Evolutionary conservation across 2,329 filamentous ascomycete species (phyloP).

Genomic region (Teratosphaeria viscida): DNA sequence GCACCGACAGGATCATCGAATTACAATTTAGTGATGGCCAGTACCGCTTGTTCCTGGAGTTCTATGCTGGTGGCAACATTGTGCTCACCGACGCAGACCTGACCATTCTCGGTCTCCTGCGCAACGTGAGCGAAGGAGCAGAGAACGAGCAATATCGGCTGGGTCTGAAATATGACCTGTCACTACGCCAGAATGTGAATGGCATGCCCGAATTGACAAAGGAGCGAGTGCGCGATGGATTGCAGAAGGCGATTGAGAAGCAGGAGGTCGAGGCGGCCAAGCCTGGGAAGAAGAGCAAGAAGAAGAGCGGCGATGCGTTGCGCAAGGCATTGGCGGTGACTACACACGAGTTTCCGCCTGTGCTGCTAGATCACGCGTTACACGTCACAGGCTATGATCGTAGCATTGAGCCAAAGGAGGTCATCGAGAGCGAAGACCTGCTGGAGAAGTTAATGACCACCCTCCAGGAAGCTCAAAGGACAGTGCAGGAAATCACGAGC

Average conservation of each 20-base stretch:
- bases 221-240: constrained; percentile 57
- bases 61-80: constrained; percentile 92
- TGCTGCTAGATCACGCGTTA: constrained; percentile 79
- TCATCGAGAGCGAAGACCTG: constrained; percentile 55
- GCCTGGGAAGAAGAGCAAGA: constrained; percentile 56
- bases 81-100: constrained; percentile 79
- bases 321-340: constrained; percentile 71
- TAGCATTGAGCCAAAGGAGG: constrained; percentile 53
- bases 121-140: constrained; percentile 69
- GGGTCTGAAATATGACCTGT: constrained; percentile 67
- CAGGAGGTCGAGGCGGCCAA: constrained; percentile 41
- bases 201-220: constrained; percentile 66
- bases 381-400: constrained; percentile 59
- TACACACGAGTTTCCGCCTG: constrained; percentile 80
- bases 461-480: constrained; percentile 57
- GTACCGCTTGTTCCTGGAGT: constrained; percentile 83
- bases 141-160: constrained; percentile 74
- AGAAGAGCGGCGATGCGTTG: constrained; percentile 63
- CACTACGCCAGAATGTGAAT: constrained; percentile 71
- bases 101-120: constrained; percentile 69
- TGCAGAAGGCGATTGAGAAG: constrained; percentile 56
- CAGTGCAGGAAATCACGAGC: constrained; percentile 59
- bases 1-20: constrained; percentile 87
- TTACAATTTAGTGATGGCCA: constrained; percentile 85
- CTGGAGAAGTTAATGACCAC: constrained; percentile 58